phyloP scores from a whole-genome alignment of 176 grass and related monocot species.

The Avena eriantha region DNA sequence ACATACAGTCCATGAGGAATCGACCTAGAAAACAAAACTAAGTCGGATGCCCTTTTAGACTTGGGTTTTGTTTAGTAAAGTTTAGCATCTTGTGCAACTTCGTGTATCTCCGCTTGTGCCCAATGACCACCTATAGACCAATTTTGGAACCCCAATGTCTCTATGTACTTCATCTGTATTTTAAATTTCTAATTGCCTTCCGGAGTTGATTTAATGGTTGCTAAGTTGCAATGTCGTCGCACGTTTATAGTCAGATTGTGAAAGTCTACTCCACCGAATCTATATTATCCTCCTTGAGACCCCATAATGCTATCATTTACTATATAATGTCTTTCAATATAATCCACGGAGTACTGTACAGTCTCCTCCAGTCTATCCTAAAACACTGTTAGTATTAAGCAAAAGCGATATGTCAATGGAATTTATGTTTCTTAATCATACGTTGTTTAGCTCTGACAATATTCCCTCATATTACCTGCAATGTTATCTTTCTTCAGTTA shows the following conservation, averaged over 20 bases:
- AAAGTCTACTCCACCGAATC: background rate
- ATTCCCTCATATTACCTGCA: background rate
- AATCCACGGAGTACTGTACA: background rate
- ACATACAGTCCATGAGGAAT: too few species aligned
- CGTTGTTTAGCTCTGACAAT: background rate
- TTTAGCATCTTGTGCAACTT: too few species aligned
- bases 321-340: background rate
- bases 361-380: background rate
- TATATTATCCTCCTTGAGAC: background rate
- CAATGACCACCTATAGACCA: too few species aligned
- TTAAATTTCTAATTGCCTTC: background rate
- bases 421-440: background rate
- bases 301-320: background rate
- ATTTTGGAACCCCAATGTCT: background rate
- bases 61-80: too few species aligned
- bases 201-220: background rate
- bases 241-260: background rate
- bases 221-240: background rate
- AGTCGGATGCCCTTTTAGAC: too few species aligned
- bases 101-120: too few species aligned
- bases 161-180: background rate
- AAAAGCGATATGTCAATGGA: background rate
- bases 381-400: slow-evolving; percentile 6
- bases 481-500: slow-evolving; percentile 19
- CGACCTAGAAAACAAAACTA: too few species aligned